These are phyloP conservation scores for Scheffersomyces insectosa DNA, from an alignment of 1,139 yeast genomes.

Conservation along the genomic window DNA sequence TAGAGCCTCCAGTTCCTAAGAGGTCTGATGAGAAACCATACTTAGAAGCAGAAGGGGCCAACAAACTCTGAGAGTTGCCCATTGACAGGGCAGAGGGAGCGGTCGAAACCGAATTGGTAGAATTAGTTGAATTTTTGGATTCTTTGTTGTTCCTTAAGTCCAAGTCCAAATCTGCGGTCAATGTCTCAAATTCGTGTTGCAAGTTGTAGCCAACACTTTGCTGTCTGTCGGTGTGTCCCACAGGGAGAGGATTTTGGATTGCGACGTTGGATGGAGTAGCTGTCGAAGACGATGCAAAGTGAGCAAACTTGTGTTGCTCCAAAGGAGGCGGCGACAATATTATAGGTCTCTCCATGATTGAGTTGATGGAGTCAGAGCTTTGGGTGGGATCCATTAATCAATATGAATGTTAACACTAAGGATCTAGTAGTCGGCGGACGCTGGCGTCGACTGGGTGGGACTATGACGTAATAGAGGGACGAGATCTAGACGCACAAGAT, in stretches of 20 bases:
- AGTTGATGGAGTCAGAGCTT: constrained; percentile 9
- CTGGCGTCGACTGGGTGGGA: too few relatives aligned
- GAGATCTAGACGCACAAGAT: not conserved
- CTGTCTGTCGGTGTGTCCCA: constrained; percentile 31
- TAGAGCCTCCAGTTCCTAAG: constrained; percentile 11
- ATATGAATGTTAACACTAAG: too few relatives aligned
- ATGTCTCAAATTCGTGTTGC: constrained; percentile 49
- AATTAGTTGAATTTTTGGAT: constrained; percentile 8
- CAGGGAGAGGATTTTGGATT: constrained; percentile 1
- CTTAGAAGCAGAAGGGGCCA: constrained; percentile 24
- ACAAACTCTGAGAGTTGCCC: constrained; percentile 17
- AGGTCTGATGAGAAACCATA: constrained; percentile 20
- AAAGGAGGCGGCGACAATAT: constrained; percentile 45
- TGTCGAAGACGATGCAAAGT: not conserved
- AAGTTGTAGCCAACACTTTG: constrained; percentile 47
- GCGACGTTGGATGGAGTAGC: constrained; percentile 3
- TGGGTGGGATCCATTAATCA: not conserved
- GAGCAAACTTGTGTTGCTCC: constrained; percentile 17
- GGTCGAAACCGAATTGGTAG: constrained; percentile 4
- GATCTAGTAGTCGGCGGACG: too few relatives aligned
- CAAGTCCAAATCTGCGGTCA: constrained; percentile 49
- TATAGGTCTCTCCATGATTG: constrained; percentile 33
- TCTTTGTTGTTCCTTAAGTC: constrained; percentile 33
- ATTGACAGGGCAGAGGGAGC: constrained; percentile 4
- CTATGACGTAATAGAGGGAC: too few relatives aligned